These are phyloP conservation scores for Trichoderma asperellum DNA, from an alignment of 2,329 filamentous ascomycete species.

Conservation along the genomic window DNA sequence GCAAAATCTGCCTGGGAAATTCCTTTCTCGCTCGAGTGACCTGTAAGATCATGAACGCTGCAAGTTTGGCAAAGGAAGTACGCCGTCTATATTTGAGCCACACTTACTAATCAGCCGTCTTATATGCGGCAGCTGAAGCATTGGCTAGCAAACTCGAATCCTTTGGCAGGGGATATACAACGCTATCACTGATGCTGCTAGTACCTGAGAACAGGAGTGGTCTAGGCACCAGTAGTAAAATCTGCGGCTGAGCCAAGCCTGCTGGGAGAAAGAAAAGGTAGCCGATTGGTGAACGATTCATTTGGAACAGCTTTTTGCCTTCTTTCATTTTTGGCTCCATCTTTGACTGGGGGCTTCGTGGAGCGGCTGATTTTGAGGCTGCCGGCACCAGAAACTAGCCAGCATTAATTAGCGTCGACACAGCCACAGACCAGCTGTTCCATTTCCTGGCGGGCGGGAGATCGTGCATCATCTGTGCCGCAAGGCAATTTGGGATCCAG, in stretches of 20 bases:
- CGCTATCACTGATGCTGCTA: neutral
- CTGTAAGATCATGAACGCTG: neutral
- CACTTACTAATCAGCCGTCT: neutral
- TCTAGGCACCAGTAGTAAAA: neutral
- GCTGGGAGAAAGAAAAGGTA: neutral
- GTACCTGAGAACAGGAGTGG: neutral
- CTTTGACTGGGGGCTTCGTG: neutral
- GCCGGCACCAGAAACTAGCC: neutral
- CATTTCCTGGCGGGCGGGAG: neutral
- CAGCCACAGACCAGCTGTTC: constrained; percentile 5
- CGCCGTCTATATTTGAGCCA: constrained; percentile 14
- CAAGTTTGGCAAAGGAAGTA: neutral
- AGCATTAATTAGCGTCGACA: constrained; percentile 1
- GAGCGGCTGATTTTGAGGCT: constrained; percentile 3
- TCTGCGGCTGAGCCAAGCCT: neutral
- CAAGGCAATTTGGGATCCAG: neutral
- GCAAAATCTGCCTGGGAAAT: neutral
- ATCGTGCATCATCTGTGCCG: neutral
- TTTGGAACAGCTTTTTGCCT: neutral
- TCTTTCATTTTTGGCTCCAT: neutral
- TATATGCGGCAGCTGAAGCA: neutral
- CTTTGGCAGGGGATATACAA: neutral
- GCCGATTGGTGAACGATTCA: neutral
- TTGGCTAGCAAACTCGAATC: neutral
- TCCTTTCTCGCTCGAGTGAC: neutral